Conservation (phyloP, 2,329 filamentous ascomycete species). For the Myriangium duriaei region DNA sequence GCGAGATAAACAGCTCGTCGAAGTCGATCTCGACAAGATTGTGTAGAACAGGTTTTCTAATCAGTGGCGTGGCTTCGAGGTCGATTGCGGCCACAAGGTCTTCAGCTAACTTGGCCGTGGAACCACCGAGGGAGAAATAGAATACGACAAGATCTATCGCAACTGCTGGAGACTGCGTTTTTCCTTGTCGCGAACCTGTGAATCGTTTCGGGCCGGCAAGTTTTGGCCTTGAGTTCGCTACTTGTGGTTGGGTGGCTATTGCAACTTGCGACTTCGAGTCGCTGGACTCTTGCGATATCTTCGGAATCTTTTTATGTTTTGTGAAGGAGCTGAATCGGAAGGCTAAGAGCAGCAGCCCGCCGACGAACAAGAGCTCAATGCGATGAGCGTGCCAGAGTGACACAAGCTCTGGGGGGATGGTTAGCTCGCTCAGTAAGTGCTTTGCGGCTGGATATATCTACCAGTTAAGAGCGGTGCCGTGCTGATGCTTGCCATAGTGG, state of each 20-base stretch:
- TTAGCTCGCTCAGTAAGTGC: background rate
- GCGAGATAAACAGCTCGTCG: conserved; percentile 79
- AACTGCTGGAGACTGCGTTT: background rate
- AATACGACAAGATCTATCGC: conserved; percentile 65
- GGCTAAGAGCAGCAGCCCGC: conserved; percentile 18
- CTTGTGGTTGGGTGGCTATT: background rate
- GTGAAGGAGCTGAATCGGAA: conserved; percentile 16
- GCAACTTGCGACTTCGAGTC: background rate
- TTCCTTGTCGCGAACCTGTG: conserved; percentile 16
- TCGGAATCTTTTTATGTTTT: conserved; percentile 15
- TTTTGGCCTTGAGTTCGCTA: background rate
- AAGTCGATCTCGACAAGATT: conserved; percentile 81
- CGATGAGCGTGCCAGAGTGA: conserved; percentile 22
- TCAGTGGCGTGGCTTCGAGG: conserved; percentile 21
- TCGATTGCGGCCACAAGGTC: conserved; percentile 47
- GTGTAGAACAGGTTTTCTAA: conserved; percentile 50
- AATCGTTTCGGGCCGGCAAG: conserved; percentile 19
- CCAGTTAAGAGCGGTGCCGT: conserved; percentile 6
- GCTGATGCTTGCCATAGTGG: background rate
- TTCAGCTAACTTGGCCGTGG: conserved; percentile 62
- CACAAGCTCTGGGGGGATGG: conserved; percentile 19
- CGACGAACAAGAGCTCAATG: conserved; percentile 19
- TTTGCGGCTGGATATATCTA: background rate
- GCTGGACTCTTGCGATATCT: background rate
- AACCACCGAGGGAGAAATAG: conserved; percentile 78